Evolutionary conservation across 2,329 filamentous ascomycete species (phyloP).

Genomic region (Trichoderma sp.): DNA sequence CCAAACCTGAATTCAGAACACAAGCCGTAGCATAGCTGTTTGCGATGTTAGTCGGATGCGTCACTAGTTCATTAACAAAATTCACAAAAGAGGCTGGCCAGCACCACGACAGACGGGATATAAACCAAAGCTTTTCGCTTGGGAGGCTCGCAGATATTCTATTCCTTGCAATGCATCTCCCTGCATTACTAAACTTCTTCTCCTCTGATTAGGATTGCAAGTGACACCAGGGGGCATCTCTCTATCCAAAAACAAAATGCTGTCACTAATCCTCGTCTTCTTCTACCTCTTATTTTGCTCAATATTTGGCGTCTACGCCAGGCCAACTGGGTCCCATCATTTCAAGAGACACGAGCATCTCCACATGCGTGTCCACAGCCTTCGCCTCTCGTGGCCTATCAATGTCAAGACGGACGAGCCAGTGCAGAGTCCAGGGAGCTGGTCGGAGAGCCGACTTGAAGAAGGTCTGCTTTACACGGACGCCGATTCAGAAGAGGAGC

Average conservation of each 20-base stretch:
- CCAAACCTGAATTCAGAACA: not conserved
- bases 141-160: not conserved
- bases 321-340: conserved; percentile 21
- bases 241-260: not conserved
- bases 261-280: conserved; percentile 23
- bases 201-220: not conserved
- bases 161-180: not conserved
- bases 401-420: not conserved
- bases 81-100: conserved; percentile 5
- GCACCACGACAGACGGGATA: not conserved
- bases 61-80: not conserved
- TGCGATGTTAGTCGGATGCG: not conserved
- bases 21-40: not conserved
- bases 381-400: not conserved
- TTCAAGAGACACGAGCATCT: conserved; percentile 1
- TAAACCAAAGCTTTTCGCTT: not conserved
- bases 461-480: not conserved
- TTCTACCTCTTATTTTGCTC: conserved; percentile 29
- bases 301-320: conserved; percentile 29
- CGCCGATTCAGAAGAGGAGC: not conserved
- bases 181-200: not conserved
- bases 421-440: not conserved
- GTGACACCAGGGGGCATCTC: not conserved
- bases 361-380: not conserved
- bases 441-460: not conserved